A percentile compares a stretch with the other conserved stretches of the same genome.
Evolutionary conservation across 805 yeast genomes (phyloP).

Genomic region (Candida nemodendra): DNA sequence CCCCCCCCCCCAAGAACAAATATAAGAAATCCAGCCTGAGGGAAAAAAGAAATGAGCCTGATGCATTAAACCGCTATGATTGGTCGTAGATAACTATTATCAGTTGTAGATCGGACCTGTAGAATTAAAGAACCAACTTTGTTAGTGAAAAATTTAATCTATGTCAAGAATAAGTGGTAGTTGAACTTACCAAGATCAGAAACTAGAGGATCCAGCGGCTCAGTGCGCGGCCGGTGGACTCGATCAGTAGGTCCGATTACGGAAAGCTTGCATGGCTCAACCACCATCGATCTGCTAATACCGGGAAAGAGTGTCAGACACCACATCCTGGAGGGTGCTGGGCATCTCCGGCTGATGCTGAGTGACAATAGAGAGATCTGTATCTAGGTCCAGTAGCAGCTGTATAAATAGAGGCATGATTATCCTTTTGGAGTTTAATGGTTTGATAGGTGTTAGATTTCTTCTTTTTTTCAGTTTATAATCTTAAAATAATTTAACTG

Average conservation of each 20-base stretch:
- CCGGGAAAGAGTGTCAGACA: neutral
- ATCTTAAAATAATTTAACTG: neutral
- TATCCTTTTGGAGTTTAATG: neutral
- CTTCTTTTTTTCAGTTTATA: constrained; percentile 2
- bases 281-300: neutral
- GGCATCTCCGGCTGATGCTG: neutral
- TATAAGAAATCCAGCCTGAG: too few relatives aligned
- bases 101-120: neutral
- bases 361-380: constrained; percentile 1
- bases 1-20: too few relatives aligned
- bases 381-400: neutral
- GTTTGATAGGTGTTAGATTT: constrained; percentile 1
- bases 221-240: neutral
- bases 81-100: constrained; percentile 18
- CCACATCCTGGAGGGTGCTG: neutral
- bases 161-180: neutral
- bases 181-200: neutral
- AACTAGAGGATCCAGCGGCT: neutral
- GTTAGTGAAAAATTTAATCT: neutral
- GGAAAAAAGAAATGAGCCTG: constrained; percentile 1
- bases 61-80: constrained; percentile 6
- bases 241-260: constrained; percentile 8
- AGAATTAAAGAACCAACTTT: neutral
- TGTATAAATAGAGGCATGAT: constrained; percentile 1
- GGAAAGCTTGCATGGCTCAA: constrained; percentile 3